These are phyloP conservation scores for Tephrocybe rancida DNA, from an alignment of 768 basidiomycete species.

Conservation along the genomic window DNA sequence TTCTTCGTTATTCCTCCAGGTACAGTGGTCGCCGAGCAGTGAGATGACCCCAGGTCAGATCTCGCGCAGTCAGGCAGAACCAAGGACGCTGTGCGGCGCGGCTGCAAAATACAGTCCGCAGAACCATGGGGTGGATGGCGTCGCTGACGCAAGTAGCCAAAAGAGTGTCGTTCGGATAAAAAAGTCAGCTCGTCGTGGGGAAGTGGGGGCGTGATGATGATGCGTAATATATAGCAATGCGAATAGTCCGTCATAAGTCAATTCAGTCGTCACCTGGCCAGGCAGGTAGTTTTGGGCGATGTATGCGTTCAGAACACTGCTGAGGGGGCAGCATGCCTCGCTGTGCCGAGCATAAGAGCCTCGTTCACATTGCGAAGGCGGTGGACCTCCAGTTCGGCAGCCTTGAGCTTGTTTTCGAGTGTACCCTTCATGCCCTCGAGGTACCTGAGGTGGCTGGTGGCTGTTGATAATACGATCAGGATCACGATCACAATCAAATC, in stretches of 20 bases:
- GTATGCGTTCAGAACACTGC: slow-evolving; percentile 21
- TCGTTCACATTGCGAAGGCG: slow-evolving; percentile 86
- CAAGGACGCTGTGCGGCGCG: slow-evolving; percentile 50
- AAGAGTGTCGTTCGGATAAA: slow-evolving; percentile 31
- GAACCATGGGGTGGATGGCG: slow-evolving; percentile 30
- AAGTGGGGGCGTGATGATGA: slow-evolving; percentile 27
- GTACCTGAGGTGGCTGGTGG: slow-evolving; percentile 85
- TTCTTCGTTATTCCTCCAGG: slow-evolving; percentile 31
- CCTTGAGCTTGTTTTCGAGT: slow-evolving; percentile 74
- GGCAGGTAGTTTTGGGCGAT: slow-evolving; percentile 42
- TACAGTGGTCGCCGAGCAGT: slow-evolving; percentile 21
- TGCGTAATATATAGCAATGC: slow-evolving; percentile 50
- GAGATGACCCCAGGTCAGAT: slow-evolving; percentile 45
- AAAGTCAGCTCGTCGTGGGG: slow-evolving; percentile 31
- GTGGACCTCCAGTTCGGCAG: slow-evolving; percentile 79
- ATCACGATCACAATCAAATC: slow-evolving; percentile 7
- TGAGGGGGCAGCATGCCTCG: slow-evolving; percentile 61
- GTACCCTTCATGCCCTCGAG: slow-evolving; percentile 81
- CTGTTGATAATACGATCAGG: slow-evolving; percentile 34
- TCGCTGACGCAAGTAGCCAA: slow-evolving; percentile 38
- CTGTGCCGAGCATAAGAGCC: slow-evolving; percentile 85
- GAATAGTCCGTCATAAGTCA: slow-evolving; percentile 55
- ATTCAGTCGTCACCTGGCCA: slow-evolving; percentile 55
- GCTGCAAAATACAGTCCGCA: slow-evolving; percentile 48
- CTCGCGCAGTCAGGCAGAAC: slow-evolving; percentile 25